A percentile compares a stretch with the other conserved stretches of the same genome.
Evolutionary conservation across 2,329 filamentous ascomycete species (phyloP).

Genomic region (Monilinia aucupariae): DNA sequence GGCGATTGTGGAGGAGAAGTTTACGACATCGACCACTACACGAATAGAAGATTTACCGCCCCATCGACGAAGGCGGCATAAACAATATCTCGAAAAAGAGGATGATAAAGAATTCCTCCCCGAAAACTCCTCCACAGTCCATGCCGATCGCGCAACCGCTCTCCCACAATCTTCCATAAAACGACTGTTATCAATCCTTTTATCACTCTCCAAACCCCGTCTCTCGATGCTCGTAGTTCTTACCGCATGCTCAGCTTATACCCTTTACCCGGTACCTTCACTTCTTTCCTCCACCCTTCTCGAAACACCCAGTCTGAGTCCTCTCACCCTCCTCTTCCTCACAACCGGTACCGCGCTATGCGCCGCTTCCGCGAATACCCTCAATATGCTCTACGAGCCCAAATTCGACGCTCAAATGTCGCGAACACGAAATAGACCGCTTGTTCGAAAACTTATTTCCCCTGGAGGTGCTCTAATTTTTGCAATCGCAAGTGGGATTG

Average conservation of each 20-base stretch:
- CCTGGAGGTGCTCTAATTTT: constrained; percentile 69
- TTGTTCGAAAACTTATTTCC: constrained; percentile 76
- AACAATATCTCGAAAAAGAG: constrained; percentile 25
- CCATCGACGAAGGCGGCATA: constrained; percentile 33
- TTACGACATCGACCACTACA: constrained; percentile 4
- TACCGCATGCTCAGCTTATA: constrained; percentile 84
- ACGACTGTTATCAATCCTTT: constrained; percentile 70
- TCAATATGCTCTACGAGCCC: constrained; percentile 97
- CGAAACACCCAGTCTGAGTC: constrained; percentile 71
- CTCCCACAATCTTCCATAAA: constrained; percentile 49
- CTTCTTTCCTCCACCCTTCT: constrained; percentile 67
- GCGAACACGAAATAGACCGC: constrained; percentile 82
- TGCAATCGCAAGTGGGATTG: constrained; percentile 63
- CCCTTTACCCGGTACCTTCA: constrained; percentile 85
- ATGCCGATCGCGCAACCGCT: constrained; percentile 48
- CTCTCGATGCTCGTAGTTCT: constrained; percentile 88
- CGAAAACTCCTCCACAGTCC: constrained; percentile 50
- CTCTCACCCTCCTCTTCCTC: constrained; percentile 86
- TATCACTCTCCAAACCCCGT: constrained; percentile 92
- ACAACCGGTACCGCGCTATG: constrained; percentile 84
- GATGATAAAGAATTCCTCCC: constrained; percentile 35
- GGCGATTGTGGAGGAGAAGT: background rate
- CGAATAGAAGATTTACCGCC: constrained; percentile 27
- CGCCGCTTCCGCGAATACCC: constrained; percentile 83
- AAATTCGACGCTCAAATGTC: constrained; percentile 88